Evolutionary conservation across 1,284 basidiomycete species (phyloP).

Genomic region (Sphagnurus paluster): DNA sequence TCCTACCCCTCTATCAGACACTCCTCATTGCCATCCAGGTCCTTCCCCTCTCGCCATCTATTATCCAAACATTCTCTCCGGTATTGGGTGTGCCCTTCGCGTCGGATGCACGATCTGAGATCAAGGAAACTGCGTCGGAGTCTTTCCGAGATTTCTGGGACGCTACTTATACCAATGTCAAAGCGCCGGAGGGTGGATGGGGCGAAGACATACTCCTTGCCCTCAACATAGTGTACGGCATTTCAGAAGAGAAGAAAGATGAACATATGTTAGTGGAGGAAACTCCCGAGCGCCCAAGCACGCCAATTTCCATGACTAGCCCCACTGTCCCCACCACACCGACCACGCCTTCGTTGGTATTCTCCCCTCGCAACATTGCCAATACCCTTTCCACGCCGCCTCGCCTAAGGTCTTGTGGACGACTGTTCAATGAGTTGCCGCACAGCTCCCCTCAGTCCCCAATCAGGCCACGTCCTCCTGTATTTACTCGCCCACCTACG

Average conservation of each 20-base stretch:
- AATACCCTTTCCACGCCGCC: slow-evolving; percentile 29
- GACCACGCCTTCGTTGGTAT: slow-evolving; percentile 2
- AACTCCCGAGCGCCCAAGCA: slow-evolving; percentile 10
- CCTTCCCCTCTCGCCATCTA: slow-evolving; percentile 36
- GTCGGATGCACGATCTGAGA: slow-evolving; percentile 41
- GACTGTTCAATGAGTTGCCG: slow-evolving; percentile 18
- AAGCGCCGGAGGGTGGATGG: slow-evolving; percentile 51
- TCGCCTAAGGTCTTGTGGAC: slow-evolving; percentile 32
- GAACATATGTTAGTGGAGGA: background rate
- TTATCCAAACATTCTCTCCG: slow-evolving; percentile 44
- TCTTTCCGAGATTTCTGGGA: slow-evolving; percentile 64
- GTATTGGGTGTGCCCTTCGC: slow-evolving; percentile 55
- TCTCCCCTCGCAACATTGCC: background rate
- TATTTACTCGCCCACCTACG: slow-evolving; percentile 6
- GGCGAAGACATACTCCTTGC: slow-evolving; percentile 45
- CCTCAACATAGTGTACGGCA: slow-evolving; percentile 25
- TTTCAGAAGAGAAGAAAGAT: background rate
- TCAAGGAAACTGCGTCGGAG: slow-evolving; percentile 37
- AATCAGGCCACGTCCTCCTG: slow-evolving; percentile 12
- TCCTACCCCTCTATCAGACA: slow-evolving; percentile 60
- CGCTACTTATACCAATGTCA: slow-evolving; percentile 37
- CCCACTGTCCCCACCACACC: slow-evolving; percentile 20
- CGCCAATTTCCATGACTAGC: slow-evolving; percentile 10
- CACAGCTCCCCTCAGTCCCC: slow-evolving; percentile 22
- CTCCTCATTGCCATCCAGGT: slow-evolving; percentile 48